A percentile compares a stretch with the other conserved stretches of the same genome.
Evolutionary conservation across 2,329 filamentous ascomycete genomes (phyloP).

Genomic region (Colletotrichum liriopes): DNA sequence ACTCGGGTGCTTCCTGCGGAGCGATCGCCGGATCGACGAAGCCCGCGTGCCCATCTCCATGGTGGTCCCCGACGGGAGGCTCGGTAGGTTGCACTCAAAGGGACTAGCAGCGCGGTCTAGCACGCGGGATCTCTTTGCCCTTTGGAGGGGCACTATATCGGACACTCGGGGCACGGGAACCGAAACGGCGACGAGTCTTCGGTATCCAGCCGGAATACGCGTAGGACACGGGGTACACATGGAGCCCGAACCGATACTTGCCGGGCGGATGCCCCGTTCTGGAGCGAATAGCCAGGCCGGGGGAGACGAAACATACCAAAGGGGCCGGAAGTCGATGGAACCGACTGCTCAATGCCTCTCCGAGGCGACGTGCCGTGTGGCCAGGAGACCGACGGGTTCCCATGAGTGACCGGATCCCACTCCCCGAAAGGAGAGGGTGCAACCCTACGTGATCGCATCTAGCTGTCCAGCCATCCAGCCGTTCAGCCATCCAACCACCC

Average conservation of each 20-base stretch:
- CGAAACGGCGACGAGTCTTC: conserved; percentile 25
- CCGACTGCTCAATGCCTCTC: neutral
- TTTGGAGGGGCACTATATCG: conserved; percentile 26
- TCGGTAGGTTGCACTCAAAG: neutral
- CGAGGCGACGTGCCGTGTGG: neutral
- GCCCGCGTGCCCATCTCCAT: neutral
- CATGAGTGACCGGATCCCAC: neutral
- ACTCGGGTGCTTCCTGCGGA: neutral
- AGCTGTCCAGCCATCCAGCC: neutral
- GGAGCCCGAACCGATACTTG: neutral
- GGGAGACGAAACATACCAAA: neutral
- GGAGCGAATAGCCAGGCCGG: neutral
- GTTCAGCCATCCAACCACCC: neutral
- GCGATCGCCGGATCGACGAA: neutral
- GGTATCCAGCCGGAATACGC: conserved; percentile 1
- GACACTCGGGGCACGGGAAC: conserved; percentile 28
- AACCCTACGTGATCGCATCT: neutral
- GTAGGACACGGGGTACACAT: neutral
- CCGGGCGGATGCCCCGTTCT: neutral
- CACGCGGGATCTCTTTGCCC: neutral
- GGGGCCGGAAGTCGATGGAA: neutral
- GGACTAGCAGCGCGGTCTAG: neutral
- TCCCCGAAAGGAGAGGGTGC: neutral
- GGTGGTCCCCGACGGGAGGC: too few relatives aligned
- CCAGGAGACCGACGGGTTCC: neutral